phyloP scores from a whole-genome alignment of 768 basidiomycete species.

The Trametes meyenii region DNA sequence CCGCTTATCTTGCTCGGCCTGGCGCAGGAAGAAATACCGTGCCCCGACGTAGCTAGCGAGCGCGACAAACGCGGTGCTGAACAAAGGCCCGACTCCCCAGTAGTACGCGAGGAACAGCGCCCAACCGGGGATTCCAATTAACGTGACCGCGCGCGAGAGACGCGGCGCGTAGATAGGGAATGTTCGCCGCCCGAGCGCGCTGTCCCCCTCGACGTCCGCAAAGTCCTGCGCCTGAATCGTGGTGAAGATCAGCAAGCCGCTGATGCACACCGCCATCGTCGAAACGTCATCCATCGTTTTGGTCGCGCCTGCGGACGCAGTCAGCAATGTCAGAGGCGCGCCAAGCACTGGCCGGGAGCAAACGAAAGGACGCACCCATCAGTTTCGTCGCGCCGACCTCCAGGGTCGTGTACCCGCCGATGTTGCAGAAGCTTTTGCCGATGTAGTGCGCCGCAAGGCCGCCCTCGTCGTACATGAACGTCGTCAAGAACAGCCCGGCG shows the following conservation, averaged over 20 bases:
- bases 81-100: slow-evolving; percentile 2
- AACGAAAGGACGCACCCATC: slow-evolving; percentile 20
- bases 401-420: slow-evolving; percentile 36
- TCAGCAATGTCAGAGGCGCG: background rate
- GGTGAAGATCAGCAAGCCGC: slow-evolving; percentile 11
- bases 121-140: background rate
- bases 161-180: slow-evolving; percentile 10
- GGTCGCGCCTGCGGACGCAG: background rate
- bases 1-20: background rate
- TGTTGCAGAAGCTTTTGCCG: slow-evolving; percentile 37
- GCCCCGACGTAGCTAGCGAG: background rate
- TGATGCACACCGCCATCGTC: background rate
- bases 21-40: background rate
- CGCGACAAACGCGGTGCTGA: background rate
- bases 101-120: slow-evolving; percentile 1
- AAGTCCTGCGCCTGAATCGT: slow-evolving; percentile 17
- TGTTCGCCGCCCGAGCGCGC: background rate
- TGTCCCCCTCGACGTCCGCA: slow-evolving; percentile 10
- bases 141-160: background rate
- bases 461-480: slow-evolving; percentile 37
- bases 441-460: slow-evolving; percentile 32
- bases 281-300: background rate
- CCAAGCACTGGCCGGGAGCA: background rate
- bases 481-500: slow-evolving; percentile 12
- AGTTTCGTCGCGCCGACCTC: slow-evolving; percentile 38